A percentile compares a stretch with the other conserved stretches of the same genome.
Evolutionary conservation across 139 green algal genomes (phyloP).

Genomic region (Coccomyxa sp.): DNA sequence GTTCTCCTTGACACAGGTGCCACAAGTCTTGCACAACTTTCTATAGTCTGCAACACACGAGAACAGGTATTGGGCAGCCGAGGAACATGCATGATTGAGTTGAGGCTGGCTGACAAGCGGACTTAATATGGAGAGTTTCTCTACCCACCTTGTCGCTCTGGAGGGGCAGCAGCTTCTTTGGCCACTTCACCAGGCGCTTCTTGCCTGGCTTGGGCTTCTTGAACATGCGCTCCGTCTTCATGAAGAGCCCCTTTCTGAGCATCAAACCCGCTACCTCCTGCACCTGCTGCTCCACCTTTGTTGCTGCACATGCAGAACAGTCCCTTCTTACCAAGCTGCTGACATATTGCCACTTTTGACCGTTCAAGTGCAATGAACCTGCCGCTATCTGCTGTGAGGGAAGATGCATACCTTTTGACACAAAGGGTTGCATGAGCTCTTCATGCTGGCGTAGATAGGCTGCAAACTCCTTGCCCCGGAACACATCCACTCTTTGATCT

Average conservation of each 20-base stretch:
- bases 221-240: slow-evolving; percentile 46
- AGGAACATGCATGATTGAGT: too few relatives aligned
- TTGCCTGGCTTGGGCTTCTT: slow-evolving; percentile 70
- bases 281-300: slow-evolving; percentile 26
- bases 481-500: slow-evolving; percentile 44
- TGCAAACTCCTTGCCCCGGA: slow-evolving; percentile 29
- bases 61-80: too few relatives aligned
- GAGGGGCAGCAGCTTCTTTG: slow-evolving; percentile 42
- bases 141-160: not conserved
- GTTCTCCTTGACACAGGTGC: too few relatives aligned
- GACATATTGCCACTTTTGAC: not conserved
- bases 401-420: not conserved
- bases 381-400: not conserved
- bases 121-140: too few relatives aligned
- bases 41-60: too few relatives aligned
- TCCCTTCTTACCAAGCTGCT: not conserved
- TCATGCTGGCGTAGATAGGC: slow-evolving; percentile 27
- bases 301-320: slow-evolving; percentile 2
- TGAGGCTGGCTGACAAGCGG: too few relatives aligned
- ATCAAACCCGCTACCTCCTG: slow-evolving; percentile 31
- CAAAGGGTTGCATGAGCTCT: slow-evolving; percentile 12
- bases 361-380: not conserved
- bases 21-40: too few relatives aligned
- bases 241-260: slow-evolving; percentile 35
- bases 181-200: slow-evolving; percentile 63